These are phyloP conservation scores for Fraxinus dipetala DNA, from an alignment of 305 asterid species.

Conservation along the genomic window DNA sequence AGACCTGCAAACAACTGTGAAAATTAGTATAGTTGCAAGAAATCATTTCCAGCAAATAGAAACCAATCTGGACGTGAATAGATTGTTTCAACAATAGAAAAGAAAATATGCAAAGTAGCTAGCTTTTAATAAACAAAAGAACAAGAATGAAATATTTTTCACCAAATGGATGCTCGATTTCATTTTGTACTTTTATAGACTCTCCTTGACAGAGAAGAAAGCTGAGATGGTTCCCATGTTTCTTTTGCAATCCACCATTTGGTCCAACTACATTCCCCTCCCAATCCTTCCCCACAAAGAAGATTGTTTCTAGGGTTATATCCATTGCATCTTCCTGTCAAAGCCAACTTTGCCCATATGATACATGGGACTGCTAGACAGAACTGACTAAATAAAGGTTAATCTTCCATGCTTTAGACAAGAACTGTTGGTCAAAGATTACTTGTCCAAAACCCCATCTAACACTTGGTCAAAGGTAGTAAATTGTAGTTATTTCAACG, in stretches of 20 bases:
- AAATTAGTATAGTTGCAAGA: background rate
- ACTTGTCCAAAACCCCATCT: background rate
- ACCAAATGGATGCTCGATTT: background rate
- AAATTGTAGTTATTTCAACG: background rate
- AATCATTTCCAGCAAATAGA: background rate
- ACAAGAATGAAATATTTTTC: background rate
- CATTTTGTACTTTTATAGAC: background rate
- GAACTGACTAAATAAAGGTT: background rate
- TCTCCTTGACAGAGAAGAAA: background rate
- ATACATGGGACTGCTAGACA: background rate
- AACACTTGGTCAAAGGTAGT: background rate
- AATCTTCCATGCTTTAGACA: background rate
- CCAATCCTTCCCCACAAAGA: background rate
- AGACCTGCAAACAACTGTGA: constrained; percentile 48
- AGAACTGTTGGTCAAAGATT: background rate
- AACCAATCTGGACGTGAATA: background rate
- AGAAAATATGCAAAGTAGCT: background rate
- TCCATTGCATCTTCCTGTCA: background rate
- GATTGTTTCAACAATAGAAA: background rate
- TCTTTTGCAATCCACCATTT: background rate
- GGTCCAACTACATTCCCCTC: background rate
- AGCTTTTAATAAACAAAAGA: background rate
- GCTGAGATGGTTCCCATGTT: background rate
- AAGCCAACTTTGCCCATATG: background rate
- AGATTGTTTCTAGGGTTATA: background rate